Base-by-base conservation (phyloP, 1,139 yeast species). In the Debaryomycetaceae sp. region DNA sequence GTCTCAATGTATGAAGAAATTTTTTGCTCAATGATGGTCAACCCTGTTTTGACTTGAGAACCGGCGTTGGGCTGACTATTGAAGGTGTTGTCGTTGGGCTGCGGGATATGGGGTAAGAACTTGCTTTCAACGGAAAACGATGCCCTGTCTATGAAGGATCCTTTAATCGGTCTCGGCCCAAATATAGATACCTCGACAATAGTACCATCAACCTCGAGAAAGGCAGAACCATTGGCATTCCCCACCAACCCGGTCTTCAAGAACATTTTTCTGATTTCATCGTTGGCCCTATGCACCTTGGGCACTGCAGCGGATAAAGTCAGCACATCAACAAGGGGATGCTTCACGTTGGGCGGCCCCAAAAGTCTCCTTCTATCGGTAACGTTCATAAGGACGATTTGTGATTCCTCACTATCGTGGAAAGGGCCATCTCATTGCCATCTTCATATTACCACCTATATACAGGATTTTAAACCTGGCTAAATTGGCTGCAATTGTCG, bases 131-230 rank as follows among this genome's bases (percentile, higher is more conserved):
- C 88, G 15, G 80, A 68, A 29, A 85, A 61, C 3, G 77, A 66
- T 1, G 93, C 93, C 35, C 76, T 65, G 25, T 81, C 78, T 20
- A 77, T 67, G 51, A 83, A 84, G 2, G 85, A 73, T 1, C 89
- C 88, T 39, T 85, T 66, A 29, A 83, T 78, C 5, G 96, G 96
- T 42, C 91, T 70, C 8, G 97, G 96, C 0, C 96, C 97, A 54
- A 81, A 85, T 1, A 89, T 81, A 2, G 88, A 71, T 2, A 81
- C 80, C 38, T 82, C 77, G 5, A 88, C 58, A 24, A 78, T 67
- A 18, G 76, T 73, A 31, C 70, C 71, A 11, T 74, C 82, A 9
- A 72, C 66, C 53, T 89, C 96, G 23, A 85, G 52, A 45, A 81
- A 83, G 9, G 93, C 73, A 7, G 95, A 85, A 2, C 97, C 97